A percentile compares a stretch with the other conserved stretches of the same genome.
Conservation (phyloP, 306 rosid genomes). For the Quercus wislizeni region DNA sequence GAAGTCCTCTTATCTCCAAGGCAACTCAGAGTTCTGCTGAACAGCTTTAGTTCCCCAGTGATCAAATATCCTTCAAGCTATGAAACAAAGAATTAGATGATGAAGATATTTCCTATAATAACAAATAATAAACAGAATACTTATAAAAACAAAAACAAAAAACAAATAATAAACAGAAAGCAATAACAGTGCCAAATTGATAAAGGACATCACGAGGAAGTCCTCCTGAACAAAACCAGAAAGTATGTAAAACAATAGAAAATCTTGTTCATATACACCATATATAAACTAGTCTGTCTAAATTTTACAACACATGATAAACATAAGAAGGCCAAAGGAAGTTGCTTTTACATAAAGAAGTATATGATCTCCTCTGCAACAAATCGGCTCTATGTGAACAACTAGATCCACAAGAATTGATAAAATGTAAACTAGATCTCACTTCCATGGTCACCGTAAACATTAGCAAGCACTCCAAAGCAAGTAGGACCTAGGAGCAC, state of each 20-base stretch:
- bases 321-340: background rate
- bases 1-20: constrained; percentile 32
- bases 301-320: background rate
- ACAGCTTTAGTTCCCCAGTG: constrained; percentile 35
- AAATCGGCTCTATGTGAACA: background rate
- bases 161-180: constrained; percentile 1
- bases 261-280: background rate
- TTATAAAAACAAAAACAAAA: too few species aligned
- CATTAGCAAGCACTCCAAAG: background rate
- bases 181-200: background rate
- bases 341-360: background rate
- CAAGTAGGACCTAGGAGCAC: background rate
- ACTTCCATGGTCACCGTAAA: background rate
- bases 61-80: constrained; percentile 37
- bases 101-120: constrained; percentile 1
- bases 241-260: background rate
- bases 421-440: background rate
- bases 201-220: too few species aligned
- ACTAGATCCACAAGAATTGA: background rate
- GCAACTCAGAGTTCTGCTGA: constrained; percentile 40
- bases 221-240: too few species aligned
- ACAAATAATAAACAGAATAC: background rate
- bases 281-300: background rate
- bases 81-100: constrained; percentile 24
- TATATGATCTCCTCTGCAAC: background rate